These are phyloP conservation scores for Endocalyx cinctus DNA, from an alignment of 2,329 filamentous ascomycete genomes.

Conservation along the genomic window DNA sequence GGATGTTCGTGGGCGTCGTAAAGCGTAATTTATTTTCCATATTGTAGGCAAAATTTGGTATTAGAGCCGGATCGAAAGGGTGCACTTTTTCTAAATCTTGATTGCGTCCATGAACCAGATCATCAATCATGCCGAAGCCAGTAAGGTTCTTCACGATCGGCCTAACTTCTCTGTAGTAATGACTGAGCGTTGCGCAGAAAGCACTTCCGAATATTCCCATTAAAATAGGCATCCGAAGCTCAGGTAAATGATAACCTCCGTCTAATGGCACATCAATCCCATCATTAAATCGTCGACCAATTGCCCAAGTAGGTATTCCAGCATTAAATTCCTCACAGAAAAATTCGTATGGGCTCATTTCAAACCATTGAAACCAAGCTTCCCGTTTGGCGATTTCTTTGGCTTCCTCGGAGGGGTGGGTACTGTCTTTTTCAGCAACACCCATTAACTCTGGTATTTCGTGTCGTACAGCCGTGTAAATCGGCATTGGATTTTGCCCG, in stretches of 20 bases:
- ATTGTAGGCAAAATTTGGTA: slow-evolving; percentile 84
- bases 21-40: slow-evolving; percentile 71
- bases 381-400: slow-evolving; percentile 57
- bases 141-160: slow-evolving; percentile 71
- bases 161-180: slow-evolving; percentile 93
- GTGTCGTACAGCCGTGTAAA: slow-evolving; percentile 92
- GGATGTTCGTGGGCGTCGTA: slow-evolving; percentile 74
- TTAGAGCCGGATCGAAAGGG: slow-evolving; percentile 83
- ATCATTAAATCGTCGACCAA: slow-evolving; percentile 75
- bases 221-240: slow-evolving; percentile 76
- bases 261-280: slow-evolving; percentile 64
- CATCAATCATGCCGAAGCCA: slow-evolving; percentile 73
- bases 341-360: slow-evolving; percentile 90
- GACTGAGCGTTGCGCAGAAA: slow-evolving; percentile 90
- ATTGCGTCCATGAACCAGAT: slow-evolving; percentile 75
- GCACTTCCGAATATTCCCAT: slow-evolving; percentile 96
- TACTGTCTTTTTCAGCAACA: slow-evolving; percentile 29
- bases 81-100: slow-evolving; percentile 87
- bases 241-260: slow-evolving; percentile 68
- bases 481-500: slow-evolving; percentile 81
- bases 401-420: slow-evolving; percentile 39
- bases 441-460: slow-evolving; percentile 72
- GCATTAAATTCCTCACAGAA: slow-evolving; percentile 90
- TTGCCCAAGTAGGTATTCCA: slow-evolving; percentile 90
- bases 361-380: slow-evolving; percentile 97